phyloP scores from a whole-genome alignment of 305 asterid species.

The Plantago coronopus region DNA sequence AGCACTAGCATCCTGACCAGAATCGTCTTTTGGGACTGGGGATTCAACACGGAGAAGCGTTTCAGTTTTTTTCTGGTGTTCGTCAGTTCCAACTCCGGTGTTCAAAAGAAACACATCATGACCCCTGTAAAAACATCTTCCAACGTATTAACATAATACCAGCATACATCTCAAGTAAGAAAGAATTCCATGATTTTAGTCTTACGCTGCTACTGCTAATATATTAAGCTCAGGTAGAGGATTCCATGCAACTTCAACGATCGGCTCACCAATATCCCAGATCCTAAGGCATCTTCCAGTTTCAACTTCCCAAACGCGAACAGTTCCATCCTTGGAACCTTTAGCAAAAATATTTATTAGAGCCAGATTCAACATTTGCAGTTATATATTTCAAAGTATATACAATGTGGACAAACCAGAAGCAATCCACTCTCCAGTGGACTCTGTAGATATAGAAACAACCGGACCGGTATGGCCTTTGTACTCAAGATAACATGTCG shows the following conservation, averaged over 20 bases:
- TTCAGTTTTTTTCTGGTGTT: conserved; percentile 54
- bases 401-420: conserved; percentile 56
- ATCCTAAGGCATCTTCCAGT: conserved; percentile 78
- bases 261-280: conserved; percentile 79
- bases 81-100: conserved; percentile 61
- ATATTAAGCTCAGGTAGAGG: conserved; percentile 73
- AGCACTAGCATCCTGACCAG: conserved; percentile 43
- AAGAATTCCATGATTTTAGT: conserved; percentile 12
- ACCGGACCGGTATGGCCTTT: conserved; percentile 93
- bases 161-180: conserved; percentile 22
- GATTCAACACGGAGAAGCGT: conserved; percentile 60
- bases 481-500: conserved; percentile 84
- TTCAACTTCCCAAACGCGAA: conserved; percentile 95
- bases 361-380: conserved; percentile 5
- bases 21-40: conserved; percentile 38
- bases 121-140: conserved; percentile 47
- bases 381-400: neutral
- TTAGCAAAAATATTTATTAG: conserved; percentile 21
- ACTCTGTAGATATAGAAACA: conserved; percentile 59
- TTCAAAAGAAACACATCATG: conserved; percentile 66
- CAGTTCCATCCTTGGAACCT: conserved; percentile 94
- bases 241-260: conserved; percentile 80
- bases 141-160: conserved; percentile 15
- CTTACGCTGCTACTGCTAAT: conserved; percentile 83
- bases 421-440: conserved; percentile 94